Evolutionary conservation across 2,329 filamentous ascomycete genomes (phyloP), one percentile per base, ranked within the genome.

Genomic region (Talaromyces verruculosus): DNA sequence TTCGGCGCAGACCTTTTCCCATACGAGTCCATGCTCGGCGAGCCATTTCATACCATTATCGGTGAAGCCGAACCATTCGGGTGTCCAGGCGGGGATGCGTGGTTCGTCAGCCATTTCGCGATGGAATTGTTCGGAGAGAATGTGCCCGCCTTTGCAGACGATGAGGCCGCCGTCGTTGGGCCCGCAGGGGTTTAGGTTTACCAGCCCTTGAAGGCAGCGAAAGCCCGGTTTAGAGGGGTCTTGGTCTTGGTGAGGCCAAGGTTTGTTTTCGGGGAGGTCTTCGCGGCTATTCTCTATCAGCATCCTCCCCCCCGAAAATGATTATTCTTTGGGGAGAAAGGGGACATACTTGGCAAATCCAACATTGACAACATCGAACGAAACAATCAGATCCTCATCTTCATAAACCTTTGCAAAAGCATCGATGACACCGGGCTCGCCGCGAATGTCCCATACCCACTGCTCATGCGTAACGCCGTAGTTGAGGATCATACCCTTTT

Each of bases 241-340:
- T 65, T 81, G 78, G 68, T 82, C 80, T 51, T 76, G 73, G 64
- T 82, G 80, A 5, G 79, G 80, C 80, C 80, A 82, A 0, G 79
- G 77, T 15, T 60, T 60, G 3, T 65, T 72, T 22, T 22, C 28
- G 6, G 53, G 39, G 2, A 78, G 64, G 51, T 79, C 75, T 30
- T 73, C 77, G 4, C 74, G 71, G 22, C 74, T 74, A 8, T 74
- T 70, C 6, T 13, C 4, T 15, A 5, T 57, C 11, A 57, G 53
- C 25, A 6, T 30, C 19, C 1, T 25, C 10, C 33, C 33, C 33
- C 8, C 2, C 3, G 4, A 11, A 4, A 25, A 25, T 25, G 25
- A 25, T 25, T 25, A 4, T 25, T 25, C 25, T 25, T 3, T 25
- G 25, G 25, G 25, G 25, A 25, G 25, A 35, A 35, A 28, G n/a